Evolutionary conservation across 2,329 filamentous ascomycete species (phyloP).

Genomic region (Aquanectria penicillioides): DNA sequence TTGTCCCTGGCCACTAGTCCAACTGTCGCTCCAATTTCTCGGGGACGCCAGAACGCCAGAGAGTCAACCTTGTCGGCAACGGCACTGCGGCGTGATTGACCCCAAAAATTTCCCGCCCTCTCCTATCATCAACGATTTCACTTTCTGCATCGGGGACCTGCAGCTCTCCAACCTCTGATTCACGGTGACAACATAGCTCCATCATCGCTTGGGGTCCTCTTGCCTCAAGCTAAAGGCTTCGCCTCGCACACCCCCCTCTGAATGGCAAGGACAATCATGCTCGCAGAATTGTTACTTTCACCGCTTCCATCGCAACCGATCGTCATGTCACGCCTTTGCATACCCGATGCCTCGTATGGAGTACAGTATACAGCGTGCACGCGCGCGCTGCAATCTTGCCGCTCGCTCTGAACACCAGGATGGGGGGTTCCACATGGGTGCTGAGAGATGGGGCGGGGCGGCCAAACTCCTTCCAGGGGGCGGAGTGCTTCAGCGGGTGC

Average conservation of each 20-base stretch:
- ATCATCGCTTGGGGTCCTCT: no score
- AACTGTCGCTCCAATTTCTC: conserved; percentile 7
- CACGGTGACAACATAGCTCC: no score
- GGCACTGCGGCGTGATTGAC: conserved; percentile 3
- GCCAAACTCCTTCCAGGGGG: no score
- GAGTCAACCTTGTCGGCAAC: conserved; percentile 18
- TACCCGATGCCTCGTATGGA: neutral
- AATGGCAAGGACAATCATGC: conserved; percentile 5
- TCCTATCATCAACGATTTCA: conserved; percentile 8
- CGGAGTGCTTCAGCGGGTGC: neutral
- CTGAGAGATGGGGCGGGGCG: neutral
- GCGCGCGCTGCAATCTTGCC: neutral
- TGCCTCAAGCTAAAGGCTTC: no score
- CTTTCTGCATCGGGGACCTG: conserved; percentile 14
- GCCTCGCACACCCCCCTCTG: conserved; percentile 4
- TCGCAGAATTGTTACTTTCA: conserved; percentile 22
- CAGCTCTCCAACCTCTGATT: neutral
- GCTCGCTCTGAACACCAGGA: conserved; percentile 1
- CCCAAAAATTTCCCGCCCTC: no score
- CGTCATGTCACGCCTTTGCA: neutral
- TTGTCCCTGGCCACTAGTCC: neutral
- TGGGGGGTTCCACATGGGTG: neutral
- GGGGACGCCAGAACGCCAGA: neutral
- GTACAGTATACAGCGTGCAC: neutral
- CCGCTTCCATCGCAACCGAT: conserved; percentile 3